These are phyloP conservation scores for Cladophialophora immunda DNA, from an alignment of 2,329 filamentous ascomycete species.

Conservation along the genomic window DNA sequence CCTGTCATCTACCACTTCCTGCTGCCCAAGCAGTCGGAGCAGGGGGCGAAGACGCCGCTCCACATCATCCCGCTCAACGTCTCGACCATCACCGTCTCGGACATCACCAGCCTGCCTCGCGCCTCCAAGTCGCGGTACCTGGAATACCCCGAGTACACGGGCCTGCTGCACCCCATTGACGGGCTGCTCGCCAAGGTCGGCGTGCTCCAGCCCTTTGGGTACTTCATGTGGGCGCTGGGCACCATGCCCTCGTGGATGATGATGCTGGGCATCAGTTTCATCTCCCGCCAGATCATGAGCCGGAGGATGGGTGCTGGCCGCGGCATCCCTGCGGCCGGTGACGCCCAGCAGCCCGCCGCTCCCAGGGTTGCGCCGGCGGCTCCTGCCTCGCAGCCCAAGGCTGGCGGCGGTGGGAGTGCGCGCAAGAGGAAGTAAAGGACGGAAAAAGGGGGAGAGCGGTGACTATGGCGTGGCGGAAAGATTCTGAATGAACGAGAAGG, in stretches of 20 bases:
- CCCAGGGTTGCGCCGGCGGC: slow-evolving; percentile 25
- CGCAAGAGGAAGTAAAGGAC: slow-evolving; percentile 37
- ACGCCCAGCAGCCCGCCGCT: slow-evolving; percentile 22
- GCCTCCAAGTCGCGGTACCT: slow-evolving; percentile 52
- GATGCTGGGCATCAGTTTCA: slow-evolving; percentile 70
- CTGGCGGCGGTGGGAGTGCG: slow-evolving; percentile 29
- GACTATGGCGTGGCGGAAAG: neutral
- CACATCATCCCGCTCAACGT: slow-evolving; percentile 65
- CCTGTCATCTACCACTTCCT: slow-evolving; percentile 67
- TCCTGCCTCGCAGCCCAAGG: slow-evolving; percentile 24
- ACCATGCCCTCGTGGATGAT: slow-evolving; percentile 70
- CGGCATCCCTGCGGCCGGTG: slow-evolving; percentile 15
- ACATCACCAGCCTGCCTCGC: slow-evolving; percentile 65
- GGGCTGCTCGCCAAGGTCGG: slow-evolving; percentile 63
- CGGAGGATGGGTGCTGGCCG: slow-evolving; percentile 26
- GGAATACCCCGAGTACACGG: slow-evolving; percentile 62
- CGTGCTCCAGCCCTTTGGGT: slow-evolving; percentile 64
- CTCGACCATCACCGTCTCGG: slow-evolving; percentile 64
- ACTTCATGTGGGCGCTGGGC: slow-evolving; percentile 64
- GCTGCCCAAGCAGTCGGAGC: slow-evolving; percentile 62
- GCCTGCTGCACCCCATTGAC: slow-evolving; percentile 68
- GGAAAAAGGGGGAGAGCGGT: neutral
- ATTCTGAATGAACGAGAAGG: neutral
- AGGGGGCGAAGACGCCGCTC: slow-evolving; percentile 61
- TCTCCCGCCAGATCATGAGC: slow-evolving; percentile 67